Evolutionary conservation across 305 asterid genomes (phyloP).

Genomic region (Solanum hybrid): DNA sequence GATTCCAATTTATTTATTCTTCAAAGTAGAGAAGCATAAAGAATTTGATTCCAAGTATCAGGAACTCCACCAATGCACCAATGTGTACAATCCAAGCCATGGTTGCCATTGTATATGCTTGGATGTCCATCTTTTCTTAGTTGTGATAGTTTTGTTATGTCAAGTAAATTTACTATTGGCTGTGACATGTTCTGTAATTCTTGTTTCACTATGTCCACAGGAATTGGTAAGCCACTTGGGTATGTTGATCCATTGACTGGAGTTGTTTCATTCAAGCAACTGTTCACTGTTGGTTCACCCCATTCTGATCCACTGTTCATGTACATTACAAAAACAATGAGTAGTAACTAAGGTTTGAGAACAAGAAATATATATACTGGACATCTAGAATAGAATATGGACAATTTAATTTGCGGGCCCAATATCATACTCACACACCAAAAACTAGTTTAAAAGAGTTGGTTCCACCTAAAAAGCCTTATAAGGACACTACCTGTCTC

Average conservation of each 20-base stretch:
- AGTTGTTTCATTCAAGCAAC: constrained; percentile 29
- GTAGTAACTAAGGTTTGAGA: too few species aligned
- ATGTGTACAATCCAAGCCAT: constrained; percentile 50
- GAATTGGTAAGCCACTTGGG: constrained; percentile 34
- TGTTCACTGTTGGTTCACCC: constrained; percentile 17
- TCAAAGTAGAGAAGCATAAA: constrained; percentile 8
- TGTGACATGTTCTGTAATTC: constrained; percentile 14
- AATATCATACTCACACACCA: neutral
- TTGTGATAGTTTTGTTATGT: constrained; percentile 43
- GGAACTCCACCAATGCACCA: constrained; percentile 52
- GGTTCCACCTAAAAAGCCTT: neutral
- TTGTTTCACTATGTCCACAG: constrained; percentile 25
- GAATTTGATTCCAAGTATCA: constrained; percentile 41
- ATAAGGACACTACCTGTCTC: neutral
- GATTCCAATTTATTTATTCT: neutral
- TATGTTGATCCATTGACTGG: constrained; percentile 37
- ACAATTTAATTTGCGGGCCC: neutral
- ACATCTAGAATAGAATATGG: neutral
- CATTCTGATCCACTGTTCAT: constrained; percentile 41
- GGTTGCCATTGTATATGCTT: constrained; percentile 19
- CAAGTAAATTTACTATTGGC: constrained; percentile 22
- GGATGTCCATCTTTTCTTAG: constrained; percentile 56
- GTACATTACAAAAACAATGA: neutral
- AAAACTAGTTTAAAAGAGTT: neutral
- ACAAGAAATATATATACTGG: neutral